Base-by-base conservation (phyloP, 2,329 filamentous ascomycete genomes). In the Pseudogymnoascus pannorum region DNA sequence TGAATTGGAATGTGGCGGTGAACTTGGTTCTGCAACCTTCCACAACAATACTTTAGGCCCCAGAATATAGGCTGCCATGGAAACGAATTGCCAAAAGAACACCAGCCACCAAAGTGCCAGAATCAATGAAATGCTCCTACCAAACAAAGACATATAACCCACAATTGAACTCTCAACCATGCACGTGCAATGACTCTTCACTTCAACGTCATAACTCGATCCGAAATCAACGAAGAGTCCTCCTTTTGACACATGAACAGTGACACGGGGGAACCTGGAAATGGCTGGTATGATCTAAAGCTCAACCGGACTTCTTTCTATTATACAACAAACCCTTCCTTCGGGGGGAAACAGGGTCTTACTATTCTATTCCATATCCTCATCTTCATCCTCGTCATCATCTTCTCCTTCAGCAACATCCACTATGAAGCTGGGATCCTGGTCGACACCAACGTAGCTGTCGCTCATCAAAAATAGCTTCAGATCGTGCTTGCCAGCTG, bases 391-490 rank as follows among this genome's bases (percentile, higher is more conserved):
- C 54, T 90, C 88, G 73, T 96, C 92, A 71, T 97, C 91, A 62
- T 97, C 94, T 90, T 94, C 95, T 4, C 91, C 91, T 75, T 99
- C 94, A 1, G 87, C 90, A 26, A 89, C 94, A 60, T 83, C 87
- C 48, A 99, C 86, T 61, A 84, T 87, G 74, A 99, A 97, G 4
- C 86, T 85, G 60, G 92, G 91, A 71, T 96, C 95, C 77, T 99
- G 94, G 77, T 99, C 95, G 60, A 99, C 92, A 24, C 94, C 94
- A 35, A 97, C 84, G 74, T 99, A 99, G 74, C 90, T 93, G 77
- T 99, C 94, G 73, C 92, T 94, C 88, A 99, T 97, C 72, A 99
- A 79, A 76, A 91, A 96, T 66, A 97, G 79, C 74, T 93, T 97
- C 71, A 99, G 76, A 63, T 92, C 86, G 74, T 97, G 91, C 72